Conservation (phyloP, 192 early-diverging fungal genomes). For the Coemansia sp. region DNA sequence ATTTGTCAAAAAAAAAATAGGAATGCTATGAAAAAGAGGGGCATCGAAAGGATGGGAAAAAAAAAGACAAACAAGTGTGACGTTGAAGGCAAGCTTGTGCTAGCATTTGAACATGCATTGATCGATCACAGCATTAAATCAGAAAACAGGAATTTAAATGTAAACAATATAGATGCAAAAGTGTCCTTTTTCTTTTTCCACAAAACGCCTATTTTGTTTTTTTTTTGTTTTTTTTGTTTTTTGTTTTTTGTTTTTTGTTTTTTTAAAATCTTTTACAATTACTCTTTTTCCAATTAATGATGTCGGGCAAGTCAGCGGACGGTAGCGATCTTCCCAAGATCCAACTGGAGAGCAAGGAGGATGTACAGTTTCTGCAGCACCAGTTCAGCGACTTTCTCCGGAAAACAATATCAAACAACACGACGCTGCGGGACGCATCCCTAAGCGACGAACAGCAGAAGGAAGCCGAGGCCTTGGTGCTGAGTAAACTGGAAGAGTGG, state of each 20-base stretch:
- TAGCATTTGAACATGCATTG: no score
- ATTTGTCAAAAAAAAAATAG: background rate
- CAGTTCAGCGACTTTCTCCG: constrained; percentile 33
- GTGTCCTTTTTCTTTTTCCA: no score
- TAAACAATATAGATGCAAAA: no score
- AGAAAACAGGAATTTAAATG: no score
- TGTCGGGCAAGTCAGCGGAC: background rate
- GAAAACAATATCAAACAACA: constrained; percentile 23
- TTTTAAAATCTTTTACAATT: background rate
- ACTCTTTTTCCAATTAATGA: background rate
- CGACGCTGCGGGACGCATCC: constrained; percentile 29
- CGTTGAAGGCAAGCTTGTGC: background rate
- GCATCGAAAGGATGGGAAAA: background rate
- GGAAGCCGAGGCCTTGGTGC: constrained; percentile 27
- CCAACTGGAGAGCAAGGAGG: constrained; percentile 53
- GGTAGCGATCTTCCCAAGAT: constrained; percentile 45
- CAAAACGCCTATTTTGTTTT: no score
- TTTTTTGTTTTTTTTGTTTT: no score
- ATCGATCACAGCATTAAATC: no score
- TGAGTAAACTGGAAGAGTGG: constrained; percentile 27
- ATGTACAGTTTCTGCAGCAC: constrained; percentile 40
- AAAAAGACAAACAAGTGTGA: background rate
- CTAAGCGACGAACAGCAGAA: constrained; percentile 31
- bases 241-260: background rate
- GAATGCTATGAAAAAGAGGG: background rate